These are phyloP conservation scores for Brettanomyces sp. DNA, from an alignment of 805 yeast species.

Conservation along the genomic window DNA sequence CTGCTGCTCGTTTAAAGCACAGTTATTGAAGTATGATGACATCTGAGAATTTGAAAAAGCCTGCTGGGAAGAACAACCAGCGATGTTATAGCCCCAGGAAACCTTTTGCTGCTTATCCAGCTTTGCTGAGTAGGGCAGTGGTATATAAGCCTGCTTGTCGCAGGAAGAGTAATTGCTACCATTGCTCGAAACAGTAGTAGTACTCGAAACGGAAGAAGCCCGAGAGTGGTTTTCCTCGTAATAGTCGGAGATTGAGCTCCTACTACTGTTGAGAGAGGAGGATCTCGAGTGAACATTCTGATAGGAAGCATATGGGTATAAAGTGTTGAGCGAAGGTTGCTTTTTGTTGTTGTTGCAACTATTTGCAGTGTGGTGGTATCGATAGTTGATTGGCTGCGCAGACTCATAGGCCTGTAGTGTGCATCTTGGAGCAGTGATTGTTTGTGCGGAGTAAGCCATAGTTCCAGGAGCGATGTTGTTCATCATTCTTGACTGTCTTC, in stretches of 20 bases:
- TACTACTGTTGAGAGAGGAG: background rate
- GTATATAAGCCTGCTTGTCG: no score
- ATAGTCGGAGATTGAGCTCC: background rate
- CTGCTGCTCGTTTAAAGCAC: slow-evolving; percentile 25
- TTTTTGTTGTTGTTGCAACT: no score
- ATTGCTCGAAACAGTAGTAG: slow-evolving; percentile 3
- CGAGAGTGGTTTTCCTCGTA: slow-evolving; percentile 15
- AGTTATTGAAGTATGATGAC: slow-evolving; percentile 21
- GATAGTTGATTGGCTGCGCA: slow-evolving; percentile 9
- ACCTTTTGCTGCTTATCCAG: no score
- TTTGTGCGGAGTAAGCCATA: slow-evolving; percentile 21
- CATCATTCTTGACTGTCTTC: slow-evolving; percentile 23
- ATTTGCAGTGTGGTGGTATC: no score
- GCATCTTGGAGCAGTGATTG: slow-evolving; percentile 13
- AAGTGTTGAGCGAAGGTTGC: slow-evolving; percentile 4
- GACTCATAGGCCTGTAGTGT: slow-evolving; percentile 21
- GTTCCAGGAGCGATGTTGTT: slow-evolving; percentile 20
- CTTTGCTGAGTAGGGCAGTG: no score
- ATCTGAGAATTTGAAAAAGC: background rate
- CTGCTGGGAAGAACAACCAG: background rate
- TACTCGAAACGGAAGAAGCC: slow-evolving; percentile 23
- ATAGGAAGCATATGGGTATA: slow-evolving; percentile 1
- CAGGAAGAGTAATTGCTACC: background rate
- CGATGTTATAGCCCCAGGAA: background rate
- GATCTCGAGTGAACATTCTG: background rate